Conservation (phyloP, 2,329 filamentous ascomycete species). For the Alternaria consortialis region DNA sequence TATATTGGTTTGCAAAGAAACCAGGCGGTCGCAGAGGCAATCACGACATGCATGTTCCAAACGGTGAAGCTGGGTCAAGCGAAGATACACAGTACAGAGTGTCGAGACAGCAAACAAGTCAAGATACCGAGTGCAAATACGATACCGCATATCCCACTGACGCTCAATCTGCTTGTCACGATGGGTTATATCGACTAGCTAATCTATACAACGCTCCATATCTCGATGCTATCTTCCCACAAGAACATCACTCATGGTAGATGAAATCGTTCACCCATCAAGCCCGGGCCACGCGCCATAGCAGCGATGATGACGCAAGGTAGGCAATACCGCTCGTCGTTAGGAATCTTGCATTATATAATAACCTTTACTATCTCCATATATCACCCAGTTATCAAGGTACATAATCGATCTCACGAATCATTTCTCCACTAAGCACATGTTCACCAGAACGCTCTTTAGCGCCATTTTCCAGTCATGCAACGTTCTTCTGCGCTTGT, state of each 20-base stretch:
- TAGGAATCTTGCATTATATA: not conserved
- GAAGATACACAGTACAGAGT: not conserved
- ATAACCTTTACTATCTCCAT: not conserved
- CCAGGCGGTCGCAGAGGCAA: too few relatives aligned
- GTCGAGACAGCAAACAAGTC: not conserved
- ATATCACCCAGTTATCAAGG: not conserved
- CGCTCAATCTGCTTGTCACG: not conserved
- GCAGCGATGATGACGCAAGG: not conserved
- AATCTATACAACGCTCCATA: not conserved
- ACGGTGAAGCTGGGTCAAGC: not conserved
- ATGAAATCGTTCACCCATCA: not conserved
- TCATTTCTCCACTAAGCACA: fast-evolving
- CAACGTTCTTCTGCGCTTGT: not conserved
- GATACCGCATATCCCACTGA: not conserved
- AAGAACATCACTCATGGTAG: too few relatives aligned
- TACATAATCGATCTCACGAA: not conserved
- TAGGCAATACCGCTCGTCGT: not conserved
- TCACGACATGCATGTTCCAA: not conserved
- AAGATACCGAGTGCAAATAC: not conserved
- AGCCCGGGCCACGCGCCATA: not conserved
- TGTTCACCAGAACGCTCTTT: not conserved
- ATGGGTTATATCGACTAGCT: not conserved
- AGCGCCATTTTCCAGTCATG: not conserved
- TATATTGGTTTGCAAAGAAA: too few relatives aligned
- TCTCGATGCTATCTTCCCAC: too few relatives aligned